Evolutionary conservation across 176 grass and related monocot species (phyloP).

Genomic region (Juncus inflexus): DNA sequence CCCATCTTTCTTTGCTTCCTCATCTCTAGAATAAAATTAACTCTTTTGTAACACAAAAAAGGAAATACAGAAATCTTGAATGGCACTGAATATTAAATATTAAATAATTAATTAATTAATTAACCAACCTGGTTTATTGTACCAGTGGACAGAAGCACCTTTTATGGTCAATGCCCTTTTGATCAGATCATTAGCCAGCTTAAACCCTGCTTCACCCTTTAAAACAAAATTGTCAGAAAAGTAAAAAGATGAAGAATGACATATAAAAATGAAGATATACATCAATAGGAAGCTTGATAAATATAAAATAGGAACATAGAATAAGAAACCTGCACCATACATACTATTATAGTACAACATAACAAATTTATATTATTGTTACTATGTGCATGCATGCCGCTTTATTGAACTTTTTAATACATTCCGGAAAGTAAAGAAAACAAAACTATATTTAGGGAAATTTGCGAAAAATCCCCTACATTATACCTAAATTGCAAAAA

Average conservation of each 20-base stretch:
- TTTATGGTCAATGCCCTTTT: slow-evolving; percentile 58
- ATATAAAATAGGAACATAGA: no score
- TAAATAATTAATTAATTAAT: slow-evolving; percentile 17
- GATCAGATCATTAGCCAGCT: slow-evolving; percentile 56
- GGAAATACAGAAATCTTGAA: slow-evolving; percentile 10
- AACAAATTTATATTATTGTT: no score
- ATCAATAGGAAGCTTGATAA: no score
- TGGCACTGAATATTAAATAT: slow-evolving; percentile 8
- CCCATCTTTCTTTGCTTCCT: slow-evolving; percentile 88
- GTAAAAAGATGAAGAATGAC: neutral
- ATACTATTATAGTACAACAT: no score
- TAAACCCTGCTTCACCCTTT: slow-evolving; percentile 71
- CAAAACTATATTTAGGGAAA: no score
- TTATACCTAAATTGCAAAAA: neutral
- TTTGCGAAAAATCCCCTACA: neutral
- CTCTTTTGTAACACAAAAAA: slow-evolving; percentile 17
- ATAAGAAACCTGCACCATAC: no score
- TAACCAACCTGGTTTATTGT: slow-evolving; percentile 76
- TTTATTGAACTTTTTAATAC: no score
- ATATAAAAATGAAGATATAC: no score
- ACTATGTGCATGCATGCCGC: no score
- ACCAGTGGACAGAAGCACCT: slow-evolving; percentile 86
- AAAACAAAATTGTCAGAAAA: slow-evolving; percentile 19
- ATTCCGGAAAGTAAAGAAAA: no score
- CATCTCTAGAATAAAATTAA: slow-evolving; percentile 54